Conservation (phyloP, 2,329 filamentous ascomycete genomes). For the Aspergillus aculeatus region DNA sequence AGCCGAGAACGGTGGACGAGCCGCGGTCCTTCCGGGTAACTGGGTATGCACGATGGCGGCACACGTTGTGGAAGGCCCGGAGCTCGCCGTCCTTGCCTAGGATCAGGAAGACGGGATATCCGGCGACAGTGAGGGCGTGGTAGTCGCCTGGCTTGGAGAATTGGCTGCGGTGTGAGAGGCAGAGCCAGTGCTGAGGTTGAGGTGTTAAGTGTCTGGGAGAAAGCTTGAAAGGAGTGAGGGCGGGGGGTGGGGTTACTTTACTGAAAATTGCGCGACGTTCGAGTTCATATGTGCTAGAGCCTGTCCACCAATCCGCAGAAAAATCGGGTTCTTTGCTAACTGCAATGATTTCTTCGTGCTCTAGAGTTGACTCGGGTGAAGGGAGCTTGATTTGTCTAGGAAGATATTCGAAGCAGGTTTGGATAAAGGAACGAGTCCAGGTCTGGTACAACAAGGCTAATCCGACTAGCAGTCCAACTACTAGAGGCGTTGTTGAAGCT, state of each 20-base stretch:
- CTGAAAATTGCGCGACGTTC: conserved; percentile 53
- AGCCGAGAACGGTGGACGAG: conserved; percentile 53
- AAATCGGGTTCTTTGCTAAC: conserved; percentile 45
- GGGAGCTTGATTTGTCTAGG: background rate
- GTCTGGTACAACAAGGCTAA: conserved; percentile 14
- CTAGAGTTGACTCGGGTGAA: background rate
- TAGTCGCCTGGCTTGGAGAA: conserved; percentile 57
- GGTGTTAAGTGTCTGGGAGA: background rate
- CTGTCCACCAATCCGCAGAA: conserved; percentile 40
- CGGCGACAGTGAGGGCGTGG: conserved; percentile 55
- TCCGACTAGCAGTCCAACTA: conserved; percentile 12
- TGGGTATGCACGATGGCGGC: conserved; percentile 61
- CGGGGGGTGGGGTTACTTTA: conserved; percentile 35
- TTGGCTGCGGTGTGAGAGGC: conserved; percentile 42
- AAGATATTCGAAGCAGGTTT: background rate
- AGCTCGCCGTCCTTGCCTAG: conserved; percentile 53
- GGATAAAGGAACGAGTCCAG: background rate
- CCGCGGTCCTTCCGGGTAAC: conserved; percentile 55
- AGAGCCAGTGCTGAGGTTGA: conserved; percentile 35
- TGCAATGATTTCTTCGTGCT: background rate
- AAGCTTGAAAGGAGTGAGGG: background rate
- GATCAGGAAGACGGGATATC: conserved; percentile 57
- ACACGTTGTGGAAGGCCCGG: conserved; percentile 63
- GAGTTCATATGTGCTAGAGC: conserved; percentile 46
- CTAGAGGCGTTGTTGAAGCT: background rate